Conservation (phyloP, 345 rosid genomes). For the Brassica nigra region DNA sequence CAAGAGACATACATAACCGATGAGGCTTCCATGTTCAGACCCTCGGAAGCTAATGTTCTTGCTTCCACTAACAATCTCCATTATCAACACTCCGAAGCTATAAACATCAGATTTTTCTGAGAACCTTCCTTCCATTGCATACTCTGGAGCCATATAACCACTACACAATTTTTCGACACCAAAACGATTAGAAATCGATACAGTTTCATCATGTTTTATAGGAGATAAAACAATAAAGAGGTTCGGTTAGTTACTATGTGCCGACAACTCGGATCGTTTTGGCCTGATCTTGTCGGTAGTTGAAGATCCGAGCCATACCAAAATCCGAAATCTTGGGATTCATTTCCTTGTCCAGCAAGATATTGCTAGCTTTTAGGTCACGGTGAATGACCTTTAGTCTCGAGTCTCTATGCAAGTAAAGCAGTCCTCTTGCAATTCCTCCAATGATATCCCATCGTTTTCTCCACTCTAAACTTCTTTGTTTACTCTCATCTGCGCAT, state of each 20-base stretch:
- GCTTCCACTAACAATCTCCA: conserved; percentile 55
- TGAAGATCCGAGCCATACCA: conserved; percentile 53
- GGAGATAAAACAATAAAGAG: background rate
- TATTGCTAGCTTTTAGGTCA: conserved; percentile 51
- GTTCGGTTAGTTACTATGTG: conserved; percentile 42
- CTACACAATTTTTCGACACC: conserved; percentile 32
- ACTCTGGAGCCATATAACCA: conserved; percentile 61
- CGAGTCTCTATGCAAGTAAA: conserved; percentile 51
- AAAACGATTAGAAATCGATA: background rate
- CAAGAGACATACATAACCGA: conserved; percentile 42
- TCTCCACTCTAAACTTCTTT: conserved; percentile 38
- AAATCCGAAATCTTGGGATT: conserved; percentile 53
- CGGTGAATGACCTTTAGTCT: conserved; percentile 50
- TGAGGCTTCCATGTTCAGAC: conserved; percentile 35
- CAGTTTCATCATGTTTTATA: background rate
- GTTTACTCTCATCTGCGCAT: conserved; percentile 33
- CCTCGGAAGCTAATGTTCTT: conserved; percentile 32
- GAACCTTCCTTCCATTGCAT: conserved; percentile 51
- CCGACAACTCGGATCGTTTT: conserved; percentile 45
- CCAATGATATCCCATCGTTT: conserved; percentile 39
- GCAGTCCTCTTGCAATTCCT: conserved; percentile 45
- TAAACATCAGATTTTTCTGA: conserved; percentile 61
- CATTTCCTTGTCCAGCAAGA: conserved; percentile 51
- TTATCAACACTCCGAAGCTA: conserved; percentile 54
- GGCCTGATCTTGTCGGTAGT: conserved; percentile 37